phyloP scores from a whole-genome alignment of 768 basidiomycete species.

The Mycena floridula region DNA sequence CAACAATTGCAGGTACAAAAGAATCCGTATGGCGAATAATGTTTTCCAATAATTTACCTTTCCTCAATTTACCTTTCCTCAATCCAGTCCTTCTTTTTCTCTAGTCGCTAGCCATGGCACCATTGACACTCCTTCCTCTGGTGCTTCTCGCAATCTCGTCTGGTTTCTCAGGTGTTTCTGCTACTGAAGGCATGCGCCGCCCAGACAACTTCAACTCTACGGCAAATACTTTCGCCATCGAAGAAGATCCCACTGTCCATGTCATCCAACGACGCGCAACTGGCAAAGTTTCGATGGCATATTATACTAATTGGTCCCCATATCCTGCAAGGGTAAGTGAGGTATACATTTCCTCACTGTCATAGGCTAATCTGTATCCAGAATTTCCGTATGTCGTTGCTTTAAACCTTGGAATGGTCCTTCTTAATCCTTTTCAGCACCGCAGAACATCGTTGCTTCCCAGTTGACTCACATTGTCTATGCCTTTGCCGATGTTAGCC shows the following conservation, averaged over 20 bases:
- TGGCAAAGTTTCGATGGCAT: constrained; percentile 27
- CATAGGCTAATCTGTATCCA: background rate
- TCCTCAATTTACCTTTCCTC: too few relatives aligned
- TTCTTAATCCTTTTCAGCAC: constrained; percentile 37
- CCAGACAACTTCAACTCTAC: constrained; percentile 40
- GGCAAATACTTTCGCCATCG: constrained; percentile 24
- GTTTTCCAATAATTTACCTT: too few relatives aligned
- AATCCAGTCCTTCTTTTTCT: too few relatives aligned
- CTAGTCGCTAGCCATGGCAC: too few relatives aligned
- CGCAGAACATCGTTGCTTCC: constrained; percentile 51
- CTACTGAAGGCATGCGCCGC: constrained; percentile 49
- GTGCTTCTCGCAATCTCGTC: too few relatives aligned
- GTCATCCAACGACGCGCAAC: background rate
- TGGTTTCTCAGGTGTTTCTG: too few relatives aligned
- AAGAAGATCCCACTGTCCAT: background rate
- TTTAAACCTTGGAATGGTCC: constrained; percentile 2
- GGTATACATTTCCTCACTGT: constrained; percentile 9
- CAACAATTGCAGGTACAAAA: too few relatives aligned
- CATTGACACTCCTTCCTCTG: too few relatives aligned
- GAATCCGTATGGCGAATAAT: too few relatives aligned
- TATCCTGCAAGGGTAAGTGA: constrained; percentile 60
- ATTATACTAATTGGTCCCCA: constrained; percentile 56
- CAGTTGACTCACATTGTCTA: constrained; percentile 72
- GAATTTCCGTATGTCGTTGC: constrained; percentile 3
- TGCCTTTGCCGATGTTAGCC: constrained; percentile 69